phyloP scores from a whole-genome alignment of 108 stramenopile species.

The Nitzschia palea region DNA sequence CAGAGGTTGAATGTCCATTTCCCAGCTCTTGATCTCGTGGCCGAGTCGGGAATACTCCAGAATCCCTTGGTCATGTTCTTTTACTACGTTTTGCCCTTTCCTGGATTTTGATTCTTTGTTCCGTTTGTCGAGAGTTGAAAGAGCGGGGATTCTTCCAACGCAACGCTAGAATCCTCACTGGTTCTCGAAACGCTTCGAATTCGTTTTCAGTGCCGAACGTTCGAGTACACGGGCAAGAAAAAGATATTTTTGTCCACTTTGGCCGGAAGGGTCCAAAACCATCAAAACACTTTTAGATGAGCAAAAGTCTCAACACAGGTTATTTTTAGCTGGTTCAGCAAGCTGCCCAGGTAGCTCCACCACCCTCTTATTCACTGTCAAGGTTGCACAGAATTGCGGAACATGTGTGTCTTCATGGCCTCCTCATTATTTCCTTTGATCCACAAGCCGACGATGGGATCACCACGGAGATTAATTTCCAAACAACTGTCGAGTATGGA shows the following conservation, averaged over 20 bases:
- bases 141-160: conserved; percentile 16
- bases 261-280: too few relatives aligned
- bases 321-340: too few relatives aligned
- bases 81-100: conserved; percentile 38
- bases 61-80: conserved; percentile 29
- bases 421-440: conserved; percentile 59
- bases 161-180: conserved; percentile 18
- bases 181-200: background rate
- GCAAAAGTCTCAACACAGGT: background rate
- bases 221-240: conserved; percentile 39
- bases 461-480: conserved; percentile 70
- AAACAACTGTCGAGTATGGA: conserved; percentile 82
- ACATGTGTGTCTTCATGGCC: conserved; percentile 78
- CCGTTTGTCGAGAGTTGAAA: conserved; percentile 30
- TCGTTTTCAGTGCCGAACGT: conserved; percentile 10
- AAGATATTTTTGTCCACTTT: background rate
- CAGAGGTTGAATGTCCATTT: conserved; percentile 35
- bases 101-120: conserved; percentile 33
- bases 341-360: too few relatives aligned
- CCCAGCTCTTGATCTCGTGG: conserved; percentile 56
- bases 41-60: conserved; percentile 50
- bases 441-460: conserved; percentile 61
- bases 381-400: conserved; percentile 44
- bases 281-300: too few relatives aligned
- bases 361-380: too few relatives aligned